phyloP scores from a whole-genome alignment of 2,329 filamentous ascomycete species.

The Cordyceps cicadae region DNA sequence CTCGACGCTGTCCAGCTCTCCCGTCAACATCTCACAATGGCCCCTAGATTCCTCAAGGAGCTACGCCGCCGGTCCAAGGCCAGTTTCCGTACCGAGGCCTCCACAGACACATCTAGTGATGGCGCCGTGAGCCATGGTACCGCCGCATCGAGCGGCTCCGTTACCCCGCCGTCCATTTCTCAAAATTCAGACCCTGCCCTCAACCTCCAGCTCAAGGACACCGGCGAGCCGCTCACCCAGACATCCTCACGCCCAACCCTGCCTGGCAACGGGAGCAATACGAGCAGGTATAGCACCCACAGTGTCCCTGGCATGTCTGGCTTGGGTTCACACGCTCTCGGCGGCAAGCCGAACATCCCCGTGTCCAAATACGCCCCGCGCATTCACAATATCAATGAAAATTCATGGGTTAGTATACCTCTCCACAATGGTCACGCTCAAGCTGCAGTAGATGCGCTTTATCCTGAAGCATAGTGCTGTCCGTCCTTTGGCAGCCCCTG shows the following conservation, averaged over 20 bases:
- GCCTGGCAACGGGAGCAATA: conserved; percentile 27
- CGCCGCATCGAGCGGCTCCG: conserved; percentile 57
- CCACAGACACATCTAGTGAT: conserved; percentile 55
- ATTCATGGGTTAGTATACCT: conserved; percentile 63
- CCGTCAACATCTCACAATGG: conserved; percentile 32
- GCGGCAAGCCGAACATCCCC: conserved; percentile 48
- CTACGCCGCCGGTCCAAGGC: conserved; percentile 68
- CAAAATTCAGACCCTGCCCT: conserved; percentile 58
- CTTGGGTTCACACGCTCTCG: conserved; percentile 45
- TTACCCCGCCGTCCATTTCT: conserved; percentile 67
- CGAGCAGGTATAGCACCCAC: conserved; percentile 39
- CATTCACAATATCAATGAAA: conserved; percentile 70
- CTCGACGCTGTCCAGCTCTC: neutral
- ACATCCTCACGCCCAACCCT: conserved; percentile 28
- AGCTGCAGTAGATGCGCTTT: neutral
- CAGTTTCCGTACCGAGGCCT: conserved; percentile 60
- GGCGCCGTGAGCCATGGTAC: conserved; percentile 49
- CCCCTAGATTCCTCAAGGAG: conserved; percentile 60
- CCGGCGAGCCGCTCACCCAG: conserved; percentile 18
- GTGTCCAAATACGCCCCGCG: conserved; percentile 74
- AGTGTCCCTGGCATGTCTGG: conserved; percentile 59
- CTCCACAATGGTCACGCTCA: no score
- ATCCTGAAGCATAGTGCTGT: neutral
- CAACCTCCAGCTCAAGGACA: conserved; percentile 50
- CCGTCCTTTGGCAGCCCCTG: neutral